phyloP scores from a whole-genome alignment of 495 filamentous ascomycete genomes.

The Penicillium paxilli region DNA sequence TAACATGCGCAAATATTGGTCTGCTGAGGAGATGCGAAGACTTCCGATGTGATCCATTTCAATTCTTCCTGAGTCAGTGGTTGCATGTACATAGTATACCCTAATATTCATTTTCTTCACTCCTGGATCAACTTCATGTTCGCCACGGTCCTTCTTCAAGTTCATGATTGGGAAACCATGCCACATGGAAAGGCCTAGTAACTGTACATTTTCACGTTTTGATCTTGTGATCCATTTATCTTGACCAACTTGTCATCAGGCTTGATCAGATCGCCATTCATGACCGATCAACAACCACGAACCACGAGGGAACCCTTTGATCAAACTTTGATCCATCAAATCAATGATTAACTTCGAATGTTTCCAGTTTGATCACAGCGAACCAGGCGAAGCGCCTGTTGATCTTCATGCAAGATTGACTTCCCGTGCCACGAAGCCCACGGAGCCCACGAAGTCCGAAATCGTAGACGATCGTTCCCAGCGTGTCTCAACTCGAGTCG shows the following conservation, averaged over 20 bases:
- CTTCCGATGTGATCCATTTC: conserved; percentile 60
- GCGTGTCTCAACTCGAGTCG: background rate
- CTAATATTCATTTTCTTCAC: background rate
- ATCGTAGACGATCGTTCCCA: background rate
- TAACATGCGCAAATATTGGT: conserved; percentile 89
- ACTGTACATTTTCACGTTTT: too few relatives aligned
- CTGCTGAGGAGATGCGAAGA: conserved; percentile 66
- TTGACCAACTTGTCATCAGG: too few relatives aligned
- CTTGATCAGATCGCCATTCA: too few relatives aligned
- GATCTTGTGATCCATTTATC: too few relatives aligned
- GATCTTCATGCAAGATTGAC: conserved; percentile 8
- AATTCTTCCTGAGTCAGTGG: background rate
- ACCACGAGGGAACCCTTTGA: background rate
- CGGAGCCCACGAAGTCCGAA: background rate
- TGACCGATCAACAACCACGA: background rate
- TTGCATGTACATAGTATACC: background rate
- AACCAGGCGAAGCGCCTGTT: background rate
- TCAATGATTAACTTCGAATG: background rate
- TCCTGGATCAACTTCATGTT: too few relatives aligned
- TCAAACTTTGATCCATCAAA: background rate
- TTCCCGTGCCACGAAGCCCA: conserved; percentile 5
- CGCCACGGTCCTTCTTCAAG: too few relatives aligned
- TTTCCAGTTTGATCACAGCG: background rate
- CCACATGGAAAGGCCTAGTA: too few relatives aligned
- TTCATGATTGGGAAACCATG: too few relatives aligned